phyloP scores from a whole-genome alignment of 768 basidiomycete species.

The Pleurotus salmoneostramineus region DNA sequence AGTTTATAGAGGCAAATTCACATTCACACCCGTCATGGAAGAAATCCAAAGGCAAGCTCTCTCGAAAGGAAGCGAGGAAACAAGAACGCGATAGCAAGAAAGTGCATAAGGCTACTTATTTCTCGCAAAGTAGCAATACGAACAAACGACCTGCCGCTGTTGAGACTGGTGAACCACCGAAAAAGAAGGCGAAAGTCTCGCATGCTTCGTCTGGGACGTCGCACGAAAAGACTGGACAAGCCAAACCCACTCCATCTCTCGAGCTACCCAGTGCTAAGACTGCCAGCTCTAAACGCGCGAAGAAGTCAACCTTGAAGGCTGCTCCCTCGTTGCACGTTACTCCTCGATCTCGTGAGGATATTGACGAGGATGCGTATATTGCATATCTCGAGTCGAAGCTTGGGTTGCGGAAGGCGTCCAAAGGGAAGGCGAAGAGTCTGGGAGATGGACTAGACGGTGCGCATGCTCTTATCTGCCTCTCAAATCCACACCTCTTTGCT shows the following conservation, averaged over 20 bases:
- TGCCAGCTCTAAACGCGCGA: neutral
- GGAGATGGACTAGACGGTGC: constrained; percentile 86
- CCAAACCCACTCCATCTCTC: neutral
- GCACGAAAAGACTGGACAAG: constrained; percentile 4
- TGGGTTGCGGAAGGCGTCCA: constrained; percentile 44
- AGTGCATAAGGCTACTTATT: constrained; percentile 59
- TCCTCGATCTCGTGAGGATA: constrained; percentile 36
- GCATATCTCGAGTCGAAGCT: constrained; percentile 78
- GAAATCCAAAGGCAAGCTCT: constrained; percentile 19
- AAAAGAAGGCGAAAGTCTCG: constrained; percentile 42
- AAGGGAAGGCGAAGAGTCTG: constrained; percentile 43
- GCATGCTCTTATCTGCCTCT: constrained; percentile 11
- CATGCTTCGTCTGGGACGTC: neutral
- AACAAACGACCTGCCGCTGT: constrained; percentile 37
- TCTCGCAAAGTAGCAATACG: constrained; percentile 25
- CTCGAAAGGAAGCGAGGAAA: constrained; percentile 64
- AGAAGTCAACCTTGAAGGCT: neutral
- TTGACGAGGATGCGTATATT: constrained; percentile 84
- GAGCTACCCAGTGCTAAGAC: neutral
- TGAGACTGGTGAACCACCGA: constrained; percentile 42
- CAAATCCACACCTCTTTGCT: neutral
- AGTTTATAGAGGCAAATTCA: constrained; percentile 15
- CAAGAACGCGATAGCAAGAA: constrained; percentile 57
- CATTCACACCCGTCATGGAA: constrained; percentile 13
- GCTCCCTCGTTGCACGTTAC: neutral